These are phyloP conservation scores for Mycena albidolilacea DNA, from an alignment of 768 basidiomycete genomes.

Conservation along the genomic window DNA sequence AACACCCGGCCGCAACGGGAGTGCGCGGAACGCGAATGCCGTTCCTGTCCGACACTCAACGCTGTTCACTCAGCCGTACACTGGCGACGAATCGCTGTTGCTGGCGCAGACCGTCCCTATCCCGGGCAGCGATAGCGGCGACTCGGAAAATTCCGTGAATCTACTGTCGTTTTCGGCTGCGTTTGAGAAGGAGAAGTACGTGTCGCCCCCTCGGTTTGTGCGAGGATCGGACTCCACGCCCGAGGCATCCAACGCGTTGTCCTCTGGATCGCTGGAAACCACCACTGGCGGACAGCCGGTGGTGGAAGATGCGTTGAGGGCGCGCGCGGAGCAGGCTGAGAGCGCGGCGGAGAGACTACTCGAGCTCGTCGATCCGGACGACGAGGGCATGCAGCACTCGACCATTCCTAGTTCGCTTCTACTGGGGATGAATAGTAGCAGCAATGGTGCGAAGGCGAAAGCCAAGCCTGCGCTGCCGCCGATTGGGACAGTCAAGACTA, in stretches of 20 bases:
- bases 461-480: constrained; percentile 55
- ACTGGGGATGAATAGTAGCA: constrained; percentile 54
- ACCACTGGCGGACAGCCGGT: constrained; percentile 57
- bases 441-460: constrained; percentile 57
- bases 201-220: constrained; percentile 45
- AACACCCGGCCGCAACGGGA: constrained; percentile 44
- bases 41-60: constrained; percentile 62
- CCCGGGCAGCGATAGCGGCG: constrained; percentile 79
- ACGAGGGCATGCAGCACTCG: constrained; percentile 66
- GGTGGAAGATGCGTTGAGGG: constrained; percentile 88
- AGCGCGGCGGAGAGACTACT: constrained; percentile 91
- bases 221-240: constrained; percentile 63
- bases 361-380: constrained; percentile 89
- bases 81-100: constrained; percentile 74
- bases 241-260: constrained; percentile 72
- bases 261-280: constrained; percentile 65
- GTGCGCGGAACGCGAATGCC: constrained; percentile 42
- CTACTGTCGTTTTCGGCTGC: constrained; percentile 82
- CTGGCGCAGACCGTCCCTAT: constrained; percentile 82
- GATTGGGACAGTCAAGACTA: constrained; percentile 46
- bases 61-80: constrained; percentile 56
- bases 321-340: constrained; percentile 93
- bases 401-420: constrained; percentile 70
- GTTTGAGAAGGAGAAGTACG: constrained; percentile 62
- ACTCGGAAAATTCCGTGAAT: constrained; percentile 76